These are phyloP conservation scores for Penicillium subrubescens DNA, from an alignment of 495 filamentous ascomycete genomes.

Conservation along the genomic window DNA sequence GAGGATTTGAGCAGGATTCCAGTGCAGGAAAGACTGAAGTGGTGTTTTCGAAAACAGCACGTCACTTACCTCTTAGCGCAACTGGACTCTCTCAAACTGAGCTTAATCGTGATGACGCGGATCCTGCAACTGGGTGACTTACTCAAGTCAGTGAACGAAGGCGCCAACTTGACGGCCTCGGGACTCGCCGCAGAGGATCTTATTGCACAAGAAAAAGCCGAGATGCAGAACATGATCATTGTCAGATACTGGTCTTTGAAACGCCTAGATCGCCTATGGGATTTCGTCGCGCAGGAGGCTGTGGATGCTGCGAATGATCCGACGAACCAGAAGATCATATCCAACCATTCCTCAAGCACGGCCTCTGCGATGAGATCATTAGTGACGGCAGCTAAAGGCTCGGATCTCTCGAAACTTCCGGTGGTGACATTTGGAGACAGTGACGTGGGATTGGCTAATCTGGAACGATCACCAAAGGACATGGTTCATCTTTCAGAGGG, in stretches of 20 bases:
- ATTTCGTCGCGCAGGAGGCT: slow-evolving; percentile 40
- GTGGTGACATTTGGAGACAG: slow-evolving; percentile 33
- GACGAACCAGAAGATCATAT: slow-evolving; percentile 32
- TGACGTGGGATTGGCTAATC: slow-evolving; percentile 35
- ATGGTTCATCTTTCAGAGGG: slow-evolving; percentile 41
- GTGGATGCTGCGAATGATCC: slow-evolving; percentile 30
- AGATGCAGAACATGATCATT: slow-evolving; percentile 52
- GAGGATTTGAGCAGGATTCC: slow-evolving; percentile 32
- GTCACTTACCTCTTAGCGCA: slow-evolving; percentile 49
- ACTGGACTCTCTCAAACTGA: slow-evolving; percentile 48
- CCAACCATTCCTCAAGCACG: slow-evolving; percentile 18
- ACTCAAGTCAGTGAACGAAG: slow-evolving; percentile 14
- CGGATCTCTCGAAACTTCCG: slow-evolving; percentile 32
- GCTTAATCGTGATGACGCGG: slow-evolving; percentile 44
- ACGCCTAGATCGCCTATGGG: slow-evolving; percentile 43
- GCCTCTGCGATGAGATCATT: slow-evolving; percentile 17
- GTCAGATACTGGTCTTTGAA: slow-evolving; percentile 47
- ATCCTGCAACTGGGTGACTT: slow-evolving; percentile 42
- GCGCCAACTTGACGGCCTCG: background rate
- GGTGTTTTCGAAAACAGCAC: slow-evolving; percentile 48
- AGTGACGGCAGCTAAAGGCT: slow-evolving; percentile 16
- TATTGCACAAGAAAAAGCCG: slow-evolving; percentile 46
- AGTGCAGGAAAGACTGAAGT: slow-evolving; percentile 43
- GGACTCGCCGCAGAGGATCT: slow-evolving; percentile 24
- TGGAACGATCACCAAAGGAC: slow-evolving; percentile 42